These are phyloP conservation scores for Xylariales sp. DNA, from an alignment of 2,329 filamentous ascomycete species.

Conservation along the genomic window DNA sequence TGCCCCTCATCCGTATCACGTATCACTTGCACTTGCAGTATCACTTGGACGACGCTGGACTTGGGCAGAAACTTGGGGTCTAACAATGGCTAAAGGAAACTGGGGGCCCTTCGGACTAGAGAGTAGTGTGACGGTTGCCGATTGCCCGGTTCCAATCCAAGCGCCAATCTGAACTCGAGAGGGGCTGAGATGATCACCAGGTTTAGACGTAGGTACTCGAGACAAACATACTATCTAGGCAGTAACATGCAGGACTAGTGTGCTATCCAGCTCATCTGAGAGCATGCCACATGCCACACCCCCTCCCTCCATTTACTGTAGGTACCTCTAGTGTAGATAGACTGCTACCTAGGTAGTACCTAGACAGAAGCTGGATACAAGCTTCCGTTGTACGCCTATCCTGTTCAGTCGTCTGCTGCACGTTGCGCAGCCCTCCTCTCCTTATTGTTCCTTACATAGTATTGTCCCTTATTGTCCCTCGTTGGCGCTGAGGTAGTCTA, in stretches of 20 bases:
- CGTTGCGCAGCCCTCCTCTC: constrained; percentile 28
- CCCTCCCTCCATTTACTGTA: constrained; percentile 15
- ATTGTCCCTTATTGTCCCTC: neutral
- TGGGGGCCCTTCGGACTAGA: constrained; percentile 19
- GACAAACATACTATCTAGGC: neutral
- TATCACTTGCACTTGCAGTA: no score
- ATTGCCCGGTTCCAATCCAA: constrained; percentile 28
- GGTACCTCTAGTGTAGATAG: neutral
- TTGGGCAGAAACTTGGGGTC: constrained; percentile 15
- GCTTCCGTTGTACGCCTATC: neutral
- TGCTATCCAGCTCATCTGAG: constrained; percentile 34
- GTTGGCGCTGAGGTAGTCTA: no score
- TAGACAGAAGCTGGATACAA: constrained; percentile 2
- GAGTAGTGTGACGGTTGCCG: constrained; percentile 35
- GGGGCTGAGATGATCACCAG: constrained; percentile 30
- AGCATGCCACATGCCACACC: constrained; percentile 30
- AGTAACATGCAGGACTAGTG: constrained; percentile 16
- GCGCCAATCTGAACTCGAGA: constrained; percentile 13
- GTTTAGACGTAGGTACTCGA: constrained; percentile 29
- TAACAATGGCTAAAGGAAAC: constrained; percentile 21
- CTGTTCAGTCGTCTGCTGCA: constrained; percentile 27
- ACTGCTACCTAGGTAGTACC: constrained; percentile 11
- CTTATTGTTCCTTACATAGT: no score
- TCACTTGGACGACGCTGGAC: constrained; percentile 20
- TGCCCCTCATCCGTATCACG: constrained; percentile 28